phyloP scores from a whole-genome alignment of 768 basidiomycete species.

The Imleria badia region DNA sequence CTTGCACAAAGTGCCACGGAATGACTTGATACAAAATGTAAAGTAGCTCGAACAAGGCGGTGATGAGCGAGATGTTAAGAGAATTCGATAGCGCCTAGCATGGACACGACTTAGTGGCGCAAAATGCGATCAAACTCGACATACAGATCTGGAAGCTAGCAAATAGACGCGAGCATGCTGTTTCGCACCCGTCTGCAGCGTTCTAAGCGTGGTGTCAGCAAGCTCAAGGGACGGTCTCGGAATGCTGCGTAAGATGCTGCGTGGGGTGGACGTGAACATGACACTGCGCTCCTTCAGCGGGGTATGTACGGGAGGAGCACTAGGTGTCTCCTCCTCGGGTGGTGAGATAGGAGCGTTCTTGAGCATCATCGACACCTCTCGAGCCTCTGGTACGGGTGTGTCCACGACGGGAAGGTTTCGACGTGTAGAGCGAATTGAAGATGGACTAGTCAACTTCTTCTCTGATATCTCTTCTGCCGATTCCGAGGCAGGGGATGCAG shows the following conservation, averaged over 20 bases:
- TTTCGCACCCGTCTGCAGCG: slow-evolving; percentile 18
- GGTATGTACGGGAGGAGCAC: slow-evolving; percentile 3
- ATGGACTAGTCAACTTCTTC: slow-evolving; percentile 17
- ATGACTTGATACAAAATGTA: slow-evolving; percentile 52
- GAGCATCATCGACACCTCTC: slow-evolving; percentile 53
- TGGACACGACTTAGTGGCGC: not conserved
- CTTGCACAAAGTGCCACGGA: slow-evolving; percentile 51
- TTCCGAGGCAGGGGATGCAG: slow-evolving; percentile 17
- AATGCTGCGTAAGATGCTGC: slow-evolving; percentile 26
- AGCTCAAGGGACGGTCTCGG: slow-evolving; percentile 20
- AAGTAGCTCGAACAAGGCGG: slow-evolving; percentile 52
- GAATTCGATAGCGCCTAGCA: slow-evolving; percentile 63
- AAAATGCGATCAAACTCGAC: slow-evolving; percentile 1
- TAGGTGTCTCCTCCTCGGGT: slow-evolving; percentile 14
- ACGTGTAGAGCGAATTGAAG: slow-evolving; percentile 22
- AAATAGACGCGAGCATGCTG: slow-evolving; percentile 21
- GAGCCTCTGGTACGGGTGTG: slow-evolving; percentile 50
- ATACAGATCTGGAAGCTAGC: slow-evolving; percentile 29
- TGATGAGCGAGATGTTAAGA: slow-evolving; percentile 57
- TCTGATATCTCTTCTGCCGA: slow-evolving; percentile 12
- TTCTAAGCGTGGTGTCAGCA: slow-evolving; percentile 21
- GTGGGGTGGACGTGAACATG: slow-evolving; percentile 27
- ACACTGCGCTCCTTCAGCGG: slow-evolving; percentile 17
- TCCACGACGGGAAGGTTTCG: slow-evolving; percentile 33
- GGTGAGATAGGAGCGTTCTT: slow-evolving; percentile 46